Conservation (phyloP, 495 filamentous ascomycete genomes). For the Hypoxylon subgilvum region DNA sequence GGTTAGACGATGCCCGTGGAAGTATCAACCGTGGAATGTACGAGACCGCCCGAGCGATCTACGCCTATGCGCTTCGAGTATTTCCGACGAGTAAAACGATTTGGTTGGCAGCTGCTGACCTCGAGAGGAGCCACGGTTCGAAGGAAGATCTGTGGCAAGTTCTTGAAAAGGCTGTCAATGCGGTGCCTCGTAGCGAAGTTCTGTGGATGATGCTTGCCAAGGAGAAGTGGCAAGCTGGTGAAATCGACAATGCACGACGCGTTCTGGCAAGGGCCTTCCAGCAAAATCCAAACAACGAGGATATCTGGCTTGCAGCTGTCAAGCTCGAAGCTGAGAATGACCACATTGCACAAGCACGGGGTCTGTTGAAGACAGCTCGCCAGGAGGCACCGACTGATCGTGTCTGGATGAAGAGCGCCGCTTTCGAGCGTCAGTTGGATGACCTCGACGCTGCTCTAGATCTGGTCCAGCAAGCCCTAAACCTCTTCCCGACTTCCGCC, state of each 20-base stretch:
- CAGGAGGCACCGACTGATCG: slow-evolving; percentile 89
- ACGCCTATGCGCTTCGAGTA: slow-evolving; percentile 85
- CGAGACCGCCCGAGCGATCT: slow-evolving; percentile 90
- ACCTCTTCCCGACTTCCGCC: slow-evolving; percentile 81
- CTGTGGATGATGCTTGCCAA: slow-evolving; percentile 96
- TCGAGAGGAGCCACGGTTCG: slow-evolving; percentile 88
- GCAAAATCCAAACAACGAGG: slow-evolving; percentile 92
- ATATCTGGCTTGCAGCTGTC: slow-evolving; percentile 95
- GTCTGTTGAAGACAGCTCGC: slow-evolving; percentile 79
- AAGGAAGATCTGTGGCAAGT: slow-evolving; percentile 82
- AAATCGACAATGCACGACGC: slow-evolving; percentile 80
- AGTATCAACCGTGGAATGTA: slow-evolving; percentile 79
- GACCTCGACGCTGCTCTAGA: slow-evolving; percentile 81
- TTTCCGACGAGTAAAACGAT: slow-evolving; percentile 82
- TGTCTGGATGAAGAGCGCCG: slow-evolving; percentile 94
- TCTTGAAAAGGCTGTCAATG: slow-evolving; percentile 91
- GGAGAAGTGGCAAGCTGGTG: slow-evolving; percentile 86
- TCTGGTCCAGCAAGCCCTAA: slow-evolving; percentile 83
- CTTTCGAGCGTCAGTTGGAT: slow-evolving; percentile 84
- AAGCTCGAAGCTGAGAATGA: slow-evolving; percentile 90
- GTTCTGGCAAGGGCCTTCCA: slow-evolving; percentile 88
- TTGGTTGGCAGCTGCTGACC: slow-evolving; percentile 87
- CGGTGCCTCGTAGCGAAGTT: slow-evolving; percentile 85
- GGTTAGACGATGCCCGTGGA: slow-evolving; percentile 87
- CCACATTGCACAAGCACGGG: slow-evolving; percentile 77